Base-by-base conservation (phyloP, 345 rosid species). In the Eucalyptus regnans region DNA sequence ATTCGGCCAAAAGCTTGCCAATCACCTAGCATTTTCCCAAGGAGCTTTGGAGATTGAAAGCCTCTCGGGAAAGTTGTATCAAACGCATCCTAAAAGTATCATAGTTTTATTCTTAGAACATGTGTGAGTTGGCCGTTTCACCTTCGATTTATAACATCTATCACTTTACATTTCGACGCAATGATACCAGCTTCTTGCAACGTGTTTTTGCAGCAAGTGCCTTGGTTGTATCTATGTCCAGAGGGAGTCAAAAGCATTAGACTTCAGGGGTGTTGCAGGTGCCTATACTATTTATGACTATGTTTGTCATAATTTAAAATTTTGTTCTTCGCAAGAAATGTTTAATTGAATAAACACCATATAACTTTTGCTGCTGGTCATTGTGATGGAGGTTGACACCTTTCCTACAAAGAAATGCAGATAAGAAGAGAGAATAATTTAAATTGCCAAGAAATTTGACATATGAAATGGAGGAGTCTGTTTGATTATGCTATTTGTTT, bases 221-320 rank as follows among this genome's bases (percentile, higher is more conserved):
- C 95, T 97, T 79, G 99, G 99, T 86, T 98, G 99, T 89, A 96
- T 98, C 91, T 95, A 90, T 92, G 99, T 98, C 89, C 97, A 95
- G 87, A 93, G 98, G 92, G 99, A 98, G 95, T 96, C 96, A 51
- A 98, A 94, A 91, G 94, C 97, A 60, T 94, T 95, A 80, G 97
- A 97, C 89, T 95, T 94, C 93, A 96, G 93, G 93, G 99, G 99
- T 88, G 98, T 98, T 91, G 93, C 99, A 93, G 99, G 99, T 98
- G 92, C 56, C 43, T 86, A 37, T 17, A 50, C 62, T 52, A 33
- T 37, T 86, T 86, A 37, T 76, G 29, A 76, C 48, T 76, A 41
- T 76, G 83, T 25, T 50, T 52, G 3, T 52, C 87, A 20, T 52
- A 18, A 2, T 52, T 18, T 58, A 33, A 51, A 31, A 52, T 33